phyloP scores from a whole-genome alignment of 179 eudicot genomes.

The Beta corolliflora region DNA sequence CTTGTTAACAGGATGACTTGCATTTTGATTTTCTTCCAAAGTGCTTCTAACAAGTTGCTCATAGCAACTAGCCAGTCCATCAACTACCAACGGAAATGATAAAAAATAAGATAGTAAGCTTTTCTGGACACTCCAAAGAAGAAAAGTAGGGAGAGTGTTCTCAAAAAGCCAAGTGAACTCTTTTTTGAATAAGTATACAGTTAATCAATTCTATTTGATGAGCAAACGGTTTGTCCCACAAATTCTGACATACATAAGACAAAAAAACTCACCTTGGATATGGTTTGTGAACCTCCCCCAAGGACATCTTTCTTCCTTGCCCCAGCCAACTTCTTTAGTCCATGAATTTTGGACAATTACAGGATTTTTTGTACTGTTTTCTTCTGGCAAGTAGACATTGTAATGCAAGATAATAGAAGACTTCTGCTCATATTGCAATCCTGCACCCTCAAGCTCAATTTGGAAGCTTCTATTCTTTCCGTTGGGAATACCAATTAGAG shows the following conservation, averaged over 20 bases:
- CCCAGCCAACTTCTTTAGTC: constrained; percentile 83
- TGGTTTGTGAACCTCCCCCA: constrained; percentile 46
- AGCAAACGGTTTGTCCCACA: neutral
- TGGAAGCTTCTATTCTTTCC: constrained; percentile 61
- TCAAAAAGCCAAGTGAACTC: neutral
- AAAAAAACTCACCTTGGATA: constrained; percentile 44
- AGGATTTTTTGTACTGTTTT: constrained; percentile 73
- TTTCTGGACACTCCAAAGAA: neutral
- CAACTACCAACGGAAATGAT: constrained; percentile 55
- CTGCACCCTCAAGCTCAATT: constrained; percentile 68
- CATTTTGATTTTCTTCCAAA: constrained; percentile 43
- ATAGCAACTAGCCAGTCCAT: constrained; percentile 76
- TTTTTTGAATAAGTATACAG: neutral
- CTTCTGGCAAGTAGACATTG: constrained; percentile 67
- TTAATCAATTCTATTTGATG: neutral
- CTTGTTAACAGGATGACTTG: constrained; percentile 41
- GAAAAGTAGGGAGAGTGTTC: neutral
- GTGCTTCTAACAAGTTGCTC: constrained; percentile 47
- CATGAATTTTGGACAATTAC: constrained; percentile 71
- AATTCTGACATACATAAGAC: neutral
- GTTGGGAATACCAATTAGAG: constrained; percentile 74
- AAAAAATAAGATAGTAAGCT: neutral
- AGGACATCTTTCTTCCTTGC: constrained; percentile 77
- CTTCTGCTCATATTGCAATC: constrained; percentile 46
- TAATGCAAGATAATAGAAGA: constrained; percentile 70